Base-by-base conservation (phyloP, 2,329 filamentous ascomycete species). In the Tolypocladium album region DNA sequence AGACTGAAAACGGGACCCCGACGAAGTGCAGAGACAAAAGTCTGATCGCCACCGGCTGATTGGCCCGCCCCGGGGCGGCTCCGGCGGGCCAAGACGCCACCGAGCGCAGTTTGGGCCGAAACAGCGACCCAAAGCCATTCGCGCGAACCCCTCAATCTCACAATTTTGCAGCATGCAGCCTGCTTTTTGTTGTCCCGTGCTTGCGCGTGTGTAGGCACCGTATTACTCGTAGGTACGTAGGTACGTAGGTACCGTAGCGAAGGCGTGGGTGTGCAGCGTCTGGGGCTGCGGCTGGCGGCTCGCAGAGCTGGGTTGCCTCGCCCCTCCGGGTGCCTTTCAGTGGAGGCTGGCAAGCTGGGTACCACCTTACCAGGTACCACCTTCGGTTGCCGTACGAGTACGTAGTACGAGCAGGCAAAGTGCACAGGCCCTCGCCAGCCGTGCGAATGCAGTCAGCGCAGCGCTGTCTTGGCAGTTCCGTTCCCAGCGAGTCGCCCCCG, bases 21-120 rank as follows among this genome's bases (percentile, higher is more conserved):
- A 42, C 45, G 36, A 56, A 45, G 55, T 57, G 56, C 53, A 60
- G 56, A 60, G 59, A 57, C 56, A 63, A 71, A 71, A 71, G 71
- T 72, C 69, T 71, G 71, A 73, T 72, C 67, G 70, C 66, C 66
- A 62, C 64, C 36, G 27, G 53, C 59, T 74, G 69, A 75, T 75
- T 75, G 72, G 76, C 64, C 64, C 38, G 42, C 42, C 55, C n/a
- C 45, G 56, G 39, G 39, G 39, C 39, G 39, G 53, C 40, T 63
- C 59, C 63, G 61, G 65, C 58, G 55, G 61, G 55, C 61, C 50
- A 59, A 27, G 55, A 47, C 55, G 56, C 58, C 59, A 57, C 56
- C 40, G 58, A 60, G 60, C 61, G 64, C 64, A 66, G 60, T 61
- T 65, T 61, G 63, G 58, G 67, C 65, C 66, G 64, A 64, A 65